Evolutionary conservation across 2,329 filamentous ascomycete genomes (phyloP).

Genomic region (Neocatenulostroma microsporum): DNA sequence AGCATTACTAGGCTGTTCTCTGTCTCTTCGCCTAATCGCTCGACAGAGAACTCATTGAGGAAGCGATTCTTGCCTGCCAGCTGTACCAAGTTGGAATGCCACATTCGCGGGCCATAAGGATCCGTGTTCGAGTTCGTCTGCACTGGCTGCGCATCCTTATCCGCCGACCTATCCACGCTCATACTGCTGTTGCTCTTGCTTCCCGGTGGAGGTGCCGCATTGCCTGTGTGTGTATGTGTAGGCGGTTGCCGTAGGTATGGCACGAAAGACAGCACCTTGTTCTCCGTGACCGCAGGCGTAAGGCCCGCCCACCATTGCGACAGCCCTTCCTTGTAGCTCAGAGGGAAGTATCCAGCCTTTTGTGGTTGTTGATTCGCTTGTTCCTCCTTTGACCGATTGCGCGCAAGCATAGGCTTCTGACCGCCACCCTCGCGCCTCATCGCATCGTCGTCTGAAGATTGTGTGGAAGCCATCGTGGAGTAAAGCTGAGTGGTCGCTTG

Average conservation of each 20-base stretch:
- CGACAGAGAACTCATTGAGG: constrained; percentile 87
- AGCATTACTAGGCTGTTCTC: constrained; percentile 91
- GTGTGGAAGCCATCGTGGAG: constrained; percentile 28
- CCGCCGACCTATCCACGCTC: constrained; percentile 25
- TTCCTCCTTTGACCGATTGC: constrained; percentile 26
- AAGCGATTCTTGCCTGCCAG: constrained; percentile 78
- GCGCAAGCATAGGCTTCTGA: constrained; percentile 28
- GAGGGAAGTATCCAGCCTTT: constrained; percentile 53
- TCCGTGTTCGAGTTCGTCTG: constrained; percentile 50
- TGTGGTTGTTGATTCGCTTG: constrained; percentile 7
- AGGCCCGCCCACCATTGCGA: constrained; percentile 89
- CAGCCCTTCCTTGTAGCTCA: constrained; percentile 86
- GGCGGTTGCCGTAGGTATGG: constrained; percentile 70
- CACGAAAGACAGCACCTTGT: constrained; percentile 76
- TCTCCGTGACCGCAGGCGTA: constrained; percentile 77
- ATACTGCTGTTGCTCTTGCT: constrained; percentile 34
- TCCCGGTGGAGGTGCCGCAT: no score
- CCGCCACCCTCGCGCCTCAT: constrained; percentile 8
- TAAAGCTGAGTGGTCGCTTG: constrained; percentile 4
- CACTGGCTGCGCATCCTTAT: constrained; percentile 33
- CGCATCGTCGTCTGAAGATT: constrained; percentile 16
- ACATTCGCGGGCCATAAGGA: constrained; percentile 75
- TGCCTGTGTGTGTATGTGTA: constrained; percentile 58
- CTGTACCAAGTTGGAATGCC: constrained; percentile 76
- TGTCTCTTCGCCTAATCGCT: constrained; percentile 67